Percentiles rank a stretch among this genome's conserved stretches.
phyloP scores from a whole-genome alignment of 768 basidiomycete species.

The Suillus variegatus region DNA sequence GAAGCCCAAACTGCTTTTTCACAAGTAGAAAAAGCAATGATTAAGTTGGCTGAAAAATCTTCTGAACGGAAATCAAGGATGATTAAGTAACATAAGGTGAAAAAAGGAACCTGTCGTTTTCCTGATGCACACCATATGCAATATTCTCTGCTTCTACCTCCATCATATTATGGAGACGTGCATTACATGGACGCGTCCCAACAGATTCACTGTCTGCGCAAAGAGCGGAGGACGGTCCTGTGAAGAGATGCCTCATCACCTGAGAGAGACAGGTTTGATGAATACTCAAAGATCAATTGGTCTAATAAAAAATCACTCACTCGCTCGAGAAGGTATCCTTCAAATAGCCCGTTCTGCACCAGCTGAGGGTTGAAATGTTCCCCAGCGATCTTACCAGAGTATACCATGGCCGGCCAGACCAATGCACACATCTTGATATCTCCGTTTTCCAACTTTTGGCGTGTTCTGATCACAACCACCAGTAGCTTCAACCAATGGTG shows the following conservation, averaged over 20 bases:
- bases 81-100: too few species aligned
- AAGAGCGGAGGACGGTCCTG: not conserved
- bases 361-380: constrained; percentile 6
- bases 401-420: constrained; percentile 5
- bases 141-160: constrained; percentile 9
- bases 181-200: constrained; percentile 3
- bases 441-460: not conserved
- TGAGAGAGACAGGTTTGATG: not conserved
- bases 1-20: too few species aligned
- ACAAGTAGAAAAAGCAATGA: too few species aligned
- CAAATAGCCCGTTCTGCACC: not conserved
- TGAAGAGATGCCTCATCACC: constrained; percentile 5
- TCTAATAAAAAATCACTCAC: constrained; percentile 1
- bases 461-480: constrained; percentile 1
- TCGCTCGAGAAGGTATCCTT: constrained; percentile 2
- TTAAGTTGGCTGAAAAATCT: too few species aligned
- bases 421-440: constrained; percentile 8
- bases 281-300: not conserved
- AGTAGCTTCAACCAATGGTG: not conserved
- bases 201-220: not conserved
- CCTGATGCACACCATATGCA: too few species aligned
- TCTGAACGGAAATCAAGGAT: too few species aligned
- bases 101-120: too few species aligned
- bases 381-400: constrained; percentile 4
- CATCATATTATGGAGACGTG: constrained; percentile 3